Conservation (phyloP, 2,329 filamentous ascomycete species). For the Aspergillus nomiae region DNA sequence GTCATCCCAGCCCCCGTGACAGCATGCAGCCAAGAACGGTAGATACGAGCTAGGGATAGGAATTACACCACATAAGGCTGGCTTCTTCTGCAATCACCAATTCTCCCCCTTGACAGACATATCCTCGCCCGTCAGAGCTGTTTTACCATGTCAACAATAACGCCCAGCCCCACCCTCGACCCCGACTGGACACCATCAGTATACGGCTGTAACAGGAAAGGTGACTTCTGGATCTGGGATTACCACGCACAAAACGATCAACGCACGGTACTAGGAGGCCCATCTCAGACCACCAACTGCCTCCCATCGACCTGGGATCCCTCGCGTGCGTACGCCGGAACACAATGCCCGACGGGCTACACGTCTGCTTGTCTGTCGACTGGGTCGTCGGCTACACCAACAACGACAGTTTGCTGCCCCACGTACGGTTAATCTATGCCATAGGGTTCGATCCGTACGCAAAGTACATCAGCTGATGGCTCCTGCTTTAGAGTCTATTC, state of each 20-base stretch:
- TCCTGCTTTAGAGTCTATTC: background rate
- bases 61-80: background rate
- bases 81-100: background rate
- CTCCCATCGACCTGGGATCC: constrained; percentile 5
- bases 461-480: background rate
- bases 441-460: background rate
- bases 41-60: background rate
- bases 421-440: background rate
- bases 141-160: background rate
- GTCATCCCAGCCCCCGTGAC: no score
- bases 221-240: constrained; percentile 5
- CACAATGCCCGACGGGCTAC: background rate
- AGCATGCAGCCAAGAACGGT: background rate
- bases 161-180: background rate
- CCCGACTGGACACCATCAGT: background rate
- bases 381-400: background rate
- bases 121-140: background rate
- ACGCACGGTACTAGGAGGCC: constrained; percentile 6
- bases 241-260: background rate
- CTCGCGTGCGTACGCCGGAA: background rate
- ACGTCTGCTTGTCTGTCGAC: background rate
- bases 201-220: background rate
- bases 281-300: constrained; percentile 5
- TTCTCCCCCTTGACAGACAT: background rate
- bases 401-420: constrained; percentile 1